phyloP scores from a whole-genome alignment of 352 stramenopile genomes.

The Globisporangium emineosum region DNA sequence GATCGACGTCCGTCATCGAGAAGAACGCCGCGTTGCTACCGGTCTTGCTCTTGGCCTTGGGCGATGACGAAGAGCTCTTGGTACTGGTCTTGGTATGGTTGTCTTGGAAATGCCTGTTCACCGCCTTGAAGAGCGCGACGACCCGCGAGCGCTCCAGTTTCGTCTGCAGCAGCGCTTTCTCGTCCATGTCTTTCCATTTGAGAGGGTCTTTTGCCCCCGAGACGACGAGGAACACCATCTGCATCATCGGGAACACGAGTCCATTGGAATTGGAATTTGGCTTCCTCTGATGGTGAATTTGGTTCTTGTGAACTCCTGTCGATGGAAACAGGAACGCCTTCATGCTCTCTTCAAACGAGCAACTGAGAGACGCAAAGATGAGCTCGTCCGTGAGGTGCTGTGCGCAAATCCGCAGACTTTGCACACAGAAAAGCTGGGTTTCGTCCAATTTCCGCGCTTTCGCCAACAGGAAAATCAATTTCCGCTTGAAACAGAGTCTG shows the following conservation, averaged over 20 bases:
- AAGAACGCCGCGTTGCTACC: slow-evolving; percentile 30
- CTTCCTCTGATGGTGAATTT: not conserved
- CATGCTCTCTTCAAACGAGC: slow-evolving; percentile 12
- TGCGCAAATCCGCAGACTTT: slow-evolving; percentile 35
- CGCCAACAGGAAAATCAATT: slow-evolving; percentile 19
- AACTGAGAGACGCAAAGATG: slow-evolving; percentile 28
- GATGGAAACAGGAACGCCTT: slow-evolving; percentile 4
- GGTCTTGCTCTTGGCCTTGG: slow-evolving; percentile 2
- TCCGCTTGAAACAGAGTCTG: slow-evolving; percentile 23
- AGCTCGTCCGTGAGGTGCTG: slow-evolving; percentile 43
- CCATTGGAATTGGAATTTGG: not conserved
- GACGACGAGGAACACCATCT: slow-evolving; percentile 41
- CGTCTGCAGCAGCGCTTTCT: slow-evolving; percentile 32
- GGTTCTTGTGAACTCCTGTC: not conserved
- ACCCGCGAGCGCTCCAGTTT: slow-evolving; percentile 56
- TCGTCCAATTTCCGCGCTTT: slow-evolving; percentile 26
- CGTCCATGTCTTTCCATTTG: slow-evolving; percentile 33
- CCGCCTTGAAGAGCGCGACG: slow-evolving; percentile 44
- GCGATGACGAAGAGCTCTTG: not conserved
- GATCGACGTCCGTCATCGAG: slow-evolving; percentile 51
- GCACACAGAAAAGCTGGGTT: slow-evolving; percentile 27
- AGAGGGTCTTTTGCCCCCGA: slow-evolving; percentile 37
- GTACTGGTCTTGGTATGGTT: slow-evolving; percentile 7
- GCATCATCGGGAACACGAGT: slow-evolving; percentile 25
- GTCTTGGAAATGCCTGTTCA: slow-evolving; percentile 25